Percentiles rank a stretch among this genome's conserved stretches.
These are phyloP conservation scores for Trichomonas tenax DNA, from an alignment of 208 protist genomes.

Conservation along the genomic window DNA sequence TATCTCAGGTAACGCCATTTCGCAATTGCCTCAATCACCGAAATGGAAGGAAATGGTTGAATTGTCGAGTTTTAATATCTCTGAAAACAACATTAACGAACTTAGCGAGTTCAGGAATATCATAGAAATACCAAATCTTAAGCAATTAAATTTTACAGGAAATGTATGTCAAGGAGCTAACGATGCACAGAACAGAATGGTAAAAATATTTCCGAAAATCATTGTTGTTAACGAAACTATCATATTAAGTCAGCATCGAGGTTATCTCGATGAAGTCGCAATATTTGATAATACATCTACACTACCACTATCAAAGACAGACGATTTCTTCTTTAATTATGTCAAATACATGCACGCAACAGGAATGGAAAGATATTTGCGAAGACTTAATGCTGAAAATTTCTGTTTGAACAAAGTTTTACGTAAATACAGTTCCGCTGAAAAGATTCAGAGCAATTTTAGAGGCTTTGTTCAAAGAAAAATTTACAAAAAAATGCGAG, in stretches of 20 bases:
- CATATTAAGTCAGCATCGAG: neutral
- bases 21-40: neutral
- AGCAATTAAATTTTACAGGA: neutral
- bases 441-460: neutral
- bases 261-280: neutral
- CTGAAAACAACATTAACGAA: neutral
- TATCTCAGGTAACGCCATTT: neutral
- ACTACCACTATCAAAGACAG: neutral
- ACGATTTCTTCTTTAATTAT: neutral
- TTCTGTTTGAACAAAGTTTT: neutral
- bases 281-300: neutral
- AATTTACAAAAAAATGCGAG: neutral
- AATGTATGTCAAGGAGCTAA: neutral
- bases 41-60: neutral
- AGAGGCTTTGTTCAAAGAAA: neutral
- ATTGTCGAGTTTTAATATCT: neutral
- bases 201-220: neutral
- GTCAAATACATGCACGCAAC: neutral
- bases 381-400: neutral
- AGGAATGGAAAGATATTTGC: neutral
- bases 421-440: neutral
- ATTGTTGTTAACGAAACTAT: neutral
- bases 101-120: neutral
- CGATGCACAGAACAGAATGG: neutral
- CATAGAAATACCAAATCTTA: neutral